Evolutionary conservation across 1,284 basidiomycete genomes (phyloP), one percentile per base, ranked within the genome.

Genomic region (Trametes hirsuta): DNA sequence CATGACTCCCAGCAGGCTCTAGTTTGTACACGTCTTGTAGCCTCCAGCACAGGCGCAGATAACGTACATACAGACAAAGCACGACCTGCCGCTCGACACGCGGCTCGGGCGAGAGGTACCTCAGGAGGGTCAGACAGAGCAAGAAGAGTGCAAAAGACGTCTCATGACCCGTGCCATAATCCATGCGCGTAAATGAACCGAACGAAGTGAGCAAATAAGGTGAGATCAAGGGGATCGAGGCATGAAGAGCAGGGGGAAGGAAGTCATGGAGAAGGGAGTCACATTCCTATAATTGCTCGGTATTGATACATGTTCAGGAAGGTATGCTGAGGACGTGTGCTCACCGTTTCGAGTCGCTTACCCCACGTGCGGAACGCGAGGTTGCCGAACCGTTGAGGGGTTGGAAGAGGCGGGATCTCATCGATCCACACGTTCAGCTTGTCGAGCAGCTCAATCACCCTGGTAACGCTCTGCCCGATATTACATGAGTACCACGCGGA

Each of bases 81-180:
- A 90, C 88, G 10, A 92, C 66, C 37, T 83, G 77, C 11, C 87
- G 82, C 70, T 90, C 88, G 65, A 85, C 80, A 3, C 79, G 74
- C 4, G 79, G 77, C 12, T 72, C 69, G 0, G 85, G 83, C 21
- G 81, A 71, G 49, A 90, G 78, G 68, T 89, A 85, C 2, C 90
- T 82, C 35, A 88, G 71, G 37, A 91, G 81, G 18, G 83, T 78
- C 55, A 93, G 80, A 66, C 82, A 84, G 22, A 89, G 83, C 21
- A 98, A 80, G 61, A 91, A 90, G n/a, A 95, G 76, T 6, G 85
- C 84, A 71, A 97, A 98, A 0, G 91, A 89, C 0, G 93, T 83
- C 77, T 99, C 97, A 72, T 99, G 97, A 0, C 97, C 97, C 1
- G 95, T 95, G 1, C 97, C 97, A 71, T 98, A 99, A 78, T 99